phyloP scores from a whole-genome alignment of 2,329 filamentous ascomycete genomes.

The Sporothrix dimorphospora region DNA sequence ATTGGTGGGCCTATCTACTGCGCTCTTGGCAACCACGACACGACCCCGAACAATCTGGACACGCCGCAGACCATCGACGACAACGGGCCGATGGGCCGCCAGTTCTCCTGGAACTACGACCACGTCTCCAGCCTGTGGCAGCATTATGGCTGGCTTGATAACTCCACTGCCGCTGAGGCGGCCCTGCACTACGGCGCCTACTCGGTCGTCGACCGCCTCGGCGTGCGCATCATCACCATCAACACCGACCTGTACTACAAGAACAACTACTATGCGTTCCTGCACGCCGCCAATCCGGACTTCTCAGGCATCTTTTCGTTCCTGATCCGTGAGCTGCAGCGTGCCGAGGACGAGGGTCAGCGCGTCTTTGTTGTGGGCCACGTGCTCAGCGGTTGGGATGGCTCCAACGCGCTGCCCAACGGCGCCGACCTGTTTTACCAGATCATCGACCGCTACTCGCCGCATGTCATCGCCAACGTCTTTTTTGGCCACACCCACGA shows the following conservation, averaged over 20 bases:
- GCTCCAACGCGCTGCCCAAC: slow-evolving; percentile 54
- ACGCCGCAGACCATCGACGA: slow-evolving; percentile 52
- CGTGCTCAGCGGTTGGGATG: slow-evolving; percentile 56
- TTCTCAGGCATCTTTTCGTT: slow-evolving; percentile 57
- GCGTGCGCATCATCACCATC: slow-evolving; percentile 61
- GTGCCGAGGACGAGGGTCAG: slow-evolving; percentile 55
- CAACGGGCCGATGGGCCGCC: slow-evolving; percentile 50
- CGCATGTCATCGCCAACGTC: slow-evolving; percentile 56
- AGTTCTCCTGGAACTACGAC: slow-evolving; percentile 59
- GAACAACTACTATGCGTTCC: slow-evolving; percentile 60
- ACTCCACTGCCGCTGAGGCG: slow-evolving; percentile 42
- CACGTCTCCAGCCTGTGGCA: slow-evolving; percentile 52
- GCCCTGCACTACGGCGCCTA: slow-evolving; percentile 56
- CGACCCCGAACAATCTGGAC: slow-evolving; percentile 56
- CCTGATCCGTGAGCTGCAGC: slow-evolving; percentile 57
- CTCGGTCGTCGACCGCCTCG: slow-evolving; percentile 49
- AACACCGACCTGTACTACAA: slow-evolving; percentile 64
- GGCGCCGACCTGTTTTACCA: slow-evolving; percentile 51
- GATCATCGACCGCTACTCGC: slow-evolving; percentile 56
- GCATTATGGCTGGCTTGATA: slow-evolving; percentile 55
- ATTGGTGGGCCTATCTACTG: slow-evolving; percentile 59
- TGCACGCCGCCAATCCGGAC: slow-evolving; percentile 53
- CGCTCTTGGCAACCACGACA: slow-evolving; percentile 62
- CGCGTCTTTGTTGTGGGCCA: slow-evolving; percentile 62
- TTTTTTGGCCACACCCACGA: slow-evolving; percentile 63